A percentile compares a stretch with the other conserved stretches of the same genome.
Evolutionary conservation across 148 eudicot species (phyloP).

Genomic region (Cornus controversa): DNA sequence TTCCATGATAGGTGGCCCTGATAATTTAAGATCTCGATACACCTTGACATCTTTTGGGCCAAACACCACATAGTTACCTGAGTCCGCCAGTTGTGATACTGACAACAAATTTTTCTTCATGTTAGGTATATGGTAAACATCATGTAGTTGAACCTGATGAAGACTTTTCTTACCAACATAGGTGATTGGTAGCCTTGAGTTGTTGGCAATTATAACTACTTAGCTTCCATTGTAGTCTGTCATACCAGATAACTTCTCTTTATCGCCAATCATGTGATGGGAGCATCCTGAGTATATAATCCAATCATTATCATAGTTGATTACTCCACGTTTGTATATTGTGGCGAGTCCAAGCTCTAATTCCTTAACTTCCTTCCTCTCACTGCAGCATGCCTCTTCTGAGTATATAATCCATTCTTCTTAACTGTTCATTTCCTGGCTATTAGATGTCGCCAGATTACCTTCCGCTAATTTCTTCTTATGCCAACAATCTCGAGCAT

Average conservation of each 20-base stretch:
- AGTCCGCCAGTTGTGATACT: background rate
- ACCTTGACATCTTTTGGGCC: too few species aligned
- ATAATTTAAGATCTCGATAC: too few species aligned
- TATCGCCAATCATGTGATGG: slow-evolving; percentile 12
- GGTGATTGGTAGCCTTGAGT: too few species aligned
- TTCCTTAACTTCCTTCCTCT: background rate
- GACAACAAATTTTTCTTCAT: background rate
- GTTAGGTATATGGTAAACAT: background rate
- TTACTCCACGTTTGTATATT: background rate
- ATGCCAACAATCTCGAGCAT: too few species aligned
- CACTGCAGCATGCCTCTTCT: background rate
- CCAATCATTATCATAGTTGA: background rate
- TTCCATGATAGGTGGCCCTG: too few species aligned
- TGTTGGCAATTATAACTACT: background rate
- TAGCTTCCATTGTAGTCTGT: background rate
- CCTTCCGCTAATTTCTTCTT: too few species aligned
- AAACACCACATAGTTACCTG: background rate
- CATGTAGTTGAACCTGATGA: background rate
- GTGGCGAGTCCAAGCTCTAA: too few species aligned
- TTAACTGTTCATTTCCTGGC: too few species aligned
- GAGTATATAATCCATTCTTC: too few species aligned
- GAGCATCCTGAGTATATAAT: slow-evolving; percentile 8
- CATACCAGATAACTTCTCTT: background rate
- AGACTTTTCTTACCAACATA: background rate
- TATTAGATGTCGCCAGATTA: too few species aligned